Base-by-base conservation (phyloP, 352 stramenopile genomes). In the Phytophthora multivora region DNA sequence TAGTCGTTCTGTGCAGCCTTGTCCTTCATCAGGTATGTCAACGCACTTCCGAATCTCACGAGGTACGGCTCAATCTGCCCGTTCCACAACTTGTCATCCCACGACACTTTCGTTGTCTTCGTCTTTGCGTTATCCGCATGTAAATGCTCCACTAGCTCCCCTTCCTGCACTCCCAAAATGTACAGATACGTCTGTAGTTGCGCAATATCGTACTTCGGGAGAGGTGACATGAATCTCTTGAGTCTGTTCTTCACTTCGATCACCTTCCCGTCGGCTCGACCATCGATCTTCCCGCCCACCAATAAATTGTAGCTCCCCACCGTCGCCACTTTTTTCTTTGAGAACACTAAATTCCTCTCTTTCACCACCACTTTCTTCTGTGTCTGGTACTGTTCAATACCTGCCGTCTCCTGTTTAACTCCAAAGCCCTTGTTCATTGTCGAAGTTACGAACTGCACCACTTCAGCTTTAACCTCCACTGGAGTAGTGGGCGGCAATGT, bases 231-330 rank as follows among this genome's bases (percentile, higher is more conserved):
- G 65, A 95, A 95, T 11, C 58, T 50, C 31, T 71, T 79, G 53
- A 95, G 50, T 42, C 87, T 73, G 67, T 95, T 95, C 69, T 95
- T 95, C 33, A 95, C 85, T 50, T 95, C 87, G 42, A 95, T 79
- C 15, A 95, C 85, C 35, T 85, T 91, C 46, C 82, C 82, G 56
- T 90, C 83, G 2, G 73, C 76, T 54, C 75, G 75, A 18, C 87
- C 87, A 62, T 95, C 87, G 57, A 95, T 93, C 50, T 91, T 91
- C 16, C 87, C 87, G n/a, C 87, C 87, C 15, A 95, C 80, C 5
- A 89, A 60, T 46, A 95, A 69, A 16, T 86, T 63, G 56, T 77
- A 88, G 16, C 39, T 51, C 10, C 59, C 75, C 11, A 91, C 46
- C 3, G 56, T 63, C 5, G 75, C 79, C 15, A 95, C 39, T 43